Conservation (phyloP, 2,329 filamentous ascomycete species). For the Scedosporium boydii region DNA sequence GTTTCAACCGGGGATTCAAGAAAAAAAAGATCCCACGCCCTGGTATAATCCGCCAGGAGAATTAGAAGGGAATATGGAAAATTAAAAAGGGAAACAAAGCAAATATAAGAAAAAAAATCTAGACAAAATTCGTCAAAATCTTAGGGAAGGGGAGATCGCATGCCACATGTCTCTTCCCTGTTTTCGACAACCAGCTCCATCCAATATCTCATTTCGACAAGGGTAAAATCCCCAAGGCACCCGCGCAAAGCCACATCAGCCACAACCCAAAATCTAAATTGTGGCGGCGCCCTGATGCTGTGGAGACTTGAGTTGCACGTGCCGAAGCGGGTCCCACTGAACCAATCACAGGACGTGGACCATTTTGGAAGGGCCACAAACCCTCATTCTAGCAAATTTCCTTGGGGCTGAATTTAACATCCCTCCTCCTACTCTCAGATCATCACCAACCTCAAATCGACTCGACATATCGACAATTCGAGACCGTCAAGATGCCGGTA, state of each 20-base stretch:
- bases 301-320: constrained; percentile 1
- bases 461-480: constrained; percentile 3
- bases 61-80: not conserved
- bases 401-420: constrained; percentile 3
- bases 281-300: not conserved
- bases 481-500: constrained; percentile 32
- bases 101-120: not conserved
- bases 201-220: not conserved
- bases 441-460: constrained; percentile 4
- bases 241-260: not conserved
- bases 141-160: not conserved
- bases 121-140: not conserved
- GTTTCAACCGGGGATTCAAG: not conserved
- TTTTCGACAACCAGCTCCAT: not conserved
- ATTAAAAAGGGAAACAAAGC: not conserved
- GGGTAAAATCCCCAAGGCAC: not conserved
- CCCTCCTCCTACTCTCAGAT: constrained; percentile 2
- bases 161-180: not conserved
- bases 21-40: not conserved
- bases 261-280: not conserved
- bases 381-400: constrained; percentile 8
- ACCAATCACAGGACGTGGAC: not conserved
- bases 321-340: not conserved
- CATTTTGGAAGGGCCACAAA: constrained; percentile 5
- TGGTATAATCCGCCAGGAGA: not conserved